Evolutionary conservation across 1,139 yeast species (phyloP), one percentile per base, ranked within the genome.

Genomic region (Arxiozyma slooffiae): DNA sequence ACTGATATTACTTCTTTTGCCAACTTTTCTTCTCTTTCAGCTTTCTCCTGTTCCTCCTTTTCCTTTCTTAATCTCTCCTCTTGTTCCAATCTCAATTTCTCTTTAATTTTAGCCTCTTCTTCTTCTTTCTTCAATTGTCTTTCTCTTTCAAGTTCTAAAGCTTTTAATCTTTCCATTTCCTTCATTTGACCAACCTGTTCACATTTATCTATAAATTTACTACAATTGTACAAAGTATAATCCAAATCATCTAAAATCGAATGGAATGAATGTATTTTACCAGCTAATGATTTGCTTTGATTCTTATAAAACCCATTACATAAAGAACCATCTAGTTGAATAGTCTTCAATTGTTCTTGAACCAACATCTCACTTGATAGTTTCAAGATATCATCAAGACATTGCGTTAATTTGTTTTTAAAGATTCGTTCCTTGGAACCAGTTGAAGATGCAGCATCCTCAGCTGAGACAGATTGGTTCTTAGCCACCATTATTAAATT

Each of bases 171-270:
- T 45, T 47, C 50, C 36, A 53, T 53, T 49, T 59, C 60, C 45
- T 55, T 57, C 50, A 55, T 59, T 37, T 49, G 48, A 20, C 64
- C 65, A 38, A 54, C 51, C 20, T 54, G 55, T n/a, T 59, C 53
- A 48, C 71, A 47, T 45, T 66, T 60, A 18, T 64, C 63, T 21
- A 71, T 59, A 42, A 67, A 67, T 48, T 57, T 57, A 41, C 64
- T 66, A 24, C 74, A 64, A 41, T 67, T 69, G 8, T 52, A 58
- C 48, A 71, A 54, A 41, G 73, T 71, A 34, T 68, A 52, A 23
- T 63, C 68, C 48, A 68, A 57, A 43, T 69, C 71, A 53, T 71
- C 73, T 47, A 72, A 51, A 1, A 71, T 64, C 30, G 62, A 55
- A 44, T 66, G 67, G 46, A 64, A 66, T 38, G 51, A 42, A 45